Conservation (phyloP, 192 early-diverging fungal genomes). For the Umbelopsis sp. region DNA sequence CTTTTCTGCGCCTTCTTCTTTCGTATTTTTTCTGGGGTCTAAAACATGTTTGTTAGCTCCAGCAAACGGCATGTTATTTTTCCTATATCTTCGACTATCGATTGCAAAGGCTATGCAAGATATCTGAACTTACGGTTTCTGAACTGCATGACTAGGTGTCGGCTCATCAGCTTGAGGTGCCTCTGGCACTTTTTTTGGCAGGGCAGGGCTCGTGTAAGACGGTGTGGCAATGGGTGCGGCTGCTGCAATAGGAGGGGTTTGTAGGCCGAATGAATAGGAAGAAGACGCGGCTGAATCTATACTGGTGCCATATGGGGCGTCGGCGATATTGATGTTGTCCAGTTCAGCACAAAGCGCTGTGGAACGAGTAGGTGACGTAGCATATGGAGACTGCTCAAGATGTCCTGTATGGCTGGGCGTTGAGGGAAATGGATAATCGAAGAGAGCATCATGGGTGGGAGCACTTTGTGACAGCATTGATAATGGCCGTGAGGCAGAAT, state of each 20-base stretch:
- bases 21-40: constrained; percentile 57
- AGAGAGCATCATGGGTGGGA: neutral
- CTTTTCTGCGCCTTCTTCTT: constrained; percentile 87
- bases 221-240: neutral
- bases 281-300: constrained; percentile 17
- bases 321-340: neutral
- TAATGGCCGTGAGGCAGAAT: neutral
- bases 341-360: neutral
- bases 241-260: neutral
- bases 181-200: too few species aligned
- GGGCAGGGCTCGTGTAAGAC: too few species aligned
- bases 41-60: neutral
- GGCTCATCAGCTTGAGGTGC: too few species aligned
- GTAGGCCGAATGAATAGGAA: constrained; percentile 5
- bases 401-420: neutral
- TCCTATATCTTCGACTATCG: too few species aligned
- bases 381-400: neutral
- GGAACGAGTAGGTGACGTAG: neutral
- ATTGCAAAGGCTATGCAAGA: neutral
- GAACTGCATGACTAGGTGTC: too few species aligned
- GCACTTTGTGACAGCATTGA: neutral
- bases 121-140: neutral
- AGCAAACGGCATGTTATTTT: too few species aligned
- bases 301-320: neutral
- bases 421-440: constrained; percentile 2